These are phyloP conservation scores for Mallotus nudiflorus DNA, from an alignment of 345 rosid genomes.

Conservation along the genomic window DNA sequence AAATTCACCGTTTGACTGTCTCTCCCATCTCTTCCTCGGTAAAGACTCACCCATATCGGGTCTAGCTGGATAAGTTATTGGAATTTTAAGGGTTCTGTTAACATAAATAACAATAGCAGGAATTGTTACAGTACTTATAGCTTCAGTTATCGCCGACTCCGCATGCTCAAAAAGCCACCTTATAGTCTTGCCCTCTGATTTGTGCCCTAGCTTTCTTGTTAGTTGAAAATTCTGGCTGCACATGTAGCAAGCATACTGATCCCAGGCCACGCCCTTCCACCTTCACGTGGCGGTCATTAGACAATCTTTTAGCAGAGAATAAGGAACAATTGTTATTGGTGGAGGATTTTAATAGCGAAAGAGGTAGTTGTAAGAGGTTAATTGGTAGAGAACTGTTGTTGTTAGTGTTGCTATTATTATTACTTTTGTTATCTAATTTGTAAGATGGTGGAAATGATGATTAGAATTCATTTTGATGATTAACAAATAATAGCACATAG, in stretches of 20 bases:
- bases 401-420: no score
- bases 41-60: constrained; percentile 28
- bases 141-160: constrained; percentile 69
- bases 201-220: constrained; percentile 71
- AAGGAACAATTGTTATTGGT: constrained; percentile 17
- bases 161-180: constrained; percentile 71
- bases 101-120: constrained; percentile 83
- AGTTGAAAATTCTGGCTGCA: constrained; percentile 82
- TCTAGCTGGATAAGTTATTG: constrained; percentile 40
- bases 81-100: constrained; percentile 68
- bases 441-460: constrained; percentile 23
- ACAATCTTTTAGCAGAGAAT: constrained; percentile 35
- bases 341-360: neutral
- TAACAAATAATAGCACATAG: neutral
- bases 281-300: constrained; percentile 80
- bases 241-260: constrained; percentile 70
- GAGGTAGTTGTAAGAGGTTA: constrained; percentile 20
- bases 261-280: constrained; percentile 86
- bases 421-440: no score
- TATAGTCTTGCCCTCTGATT: constrained; percentile 77
- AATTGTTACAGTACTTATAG: constrained; percentile 69
- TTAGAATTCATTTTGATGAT: neutral
- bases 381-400: constrained; percentile 22
- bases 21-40: constrained; percentile 45
- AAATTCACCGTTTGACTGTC: constrained; percentile 48